Percentiles rank a stretch among this genome's conserved stretches.
Evolutionary conservation across 2,329 filamentous ascomycete species (phyloP).

Genomic region (Fusarium virguliforme): DNA sequence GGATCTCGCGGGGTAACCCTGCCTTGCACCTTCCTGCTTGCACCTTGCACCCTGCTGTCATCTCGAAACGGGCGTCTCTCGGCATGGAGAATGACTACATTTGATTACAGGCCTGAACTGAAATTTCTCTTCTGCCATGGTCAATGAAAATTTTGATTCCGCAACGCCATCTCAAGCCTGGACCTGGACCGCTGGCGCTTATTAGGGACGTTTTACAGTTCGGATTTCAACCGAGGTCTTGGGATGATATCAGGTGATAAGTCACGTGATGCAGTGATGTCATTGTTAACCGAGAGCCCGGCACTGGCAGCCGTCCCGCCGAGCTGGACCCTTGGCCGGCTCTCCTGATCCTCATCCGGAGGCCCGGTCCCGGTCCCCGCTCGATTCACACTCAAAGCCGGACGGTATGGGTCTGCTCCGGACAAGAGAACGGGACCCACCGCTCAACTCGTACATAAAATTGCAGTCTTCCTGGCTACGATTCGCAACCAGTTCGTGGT

Average conservation of each 20-base stretch:
- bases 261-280: slow-evolving; percentile 12
- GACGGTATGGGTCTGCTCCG: slow-evolving; percentile 9
- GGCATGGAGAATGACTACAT: not conserved
- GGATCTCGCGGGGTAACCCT: slow-evolving; percentile 43
- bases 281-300: slow-evolving; percentile 5
- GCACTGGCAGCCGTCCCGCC: not conserved
- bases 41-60: slow-evolving; percentile 16
- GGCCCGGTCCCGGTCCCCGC: slow-evolving; percentile 5
- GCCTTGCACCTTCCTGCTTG: slow-evolving; percentile 22
- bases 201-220: not conserved
- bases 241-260: not conserved
- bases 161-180: not conserved
- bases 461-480: not conserved
- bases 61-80: slow-evolving; percentile 12
- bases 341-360: not conserved
- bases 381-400: slow-evolving; percentile 6
- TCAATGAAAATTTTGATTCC: not conserved
- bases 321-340: slow-evolving; percentile 1
- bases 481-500: not conserved
- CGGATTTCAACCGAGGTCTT: slow-evolving; percentile 1
- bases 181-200: not conserved
- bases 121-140: not conserved
- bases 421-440: not conserved
- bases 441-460: not conserved
- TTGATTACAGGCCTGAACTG: too few relatives aligned